Evolutionary conservation across 768 basidiomycete genomes (phyloP), one percentile per base, ranked within the genome.

Genomic region (Lactarius vividus): DNA sequence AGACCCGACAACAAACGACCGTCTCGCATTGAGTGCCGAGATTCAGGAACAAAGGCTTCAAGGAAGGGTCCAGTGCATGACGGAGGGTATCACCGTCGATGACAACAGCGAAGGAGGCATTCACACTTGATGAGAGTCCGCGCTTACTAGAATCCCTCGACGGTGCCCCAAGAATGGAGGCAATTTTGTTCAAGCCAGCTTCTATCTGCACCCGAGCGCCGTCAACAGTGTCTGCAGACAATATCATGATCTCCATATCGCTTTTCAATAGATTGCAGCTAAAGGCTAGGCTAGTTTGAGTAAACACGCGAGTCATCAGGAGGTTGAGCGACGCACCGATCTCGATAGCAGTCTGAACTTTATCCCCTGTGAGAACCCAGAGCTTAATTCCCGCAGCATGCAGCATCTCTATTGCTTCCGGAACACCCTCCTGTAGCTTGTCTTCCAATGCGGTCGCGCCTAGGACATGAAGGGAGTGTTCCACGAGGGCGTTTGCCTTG

Each of bases 301-400:
- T n/a, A 40, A 66, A 37, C 35, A 26, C 28, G 35, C n/a, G 15
- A 31, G 49, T 35, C 37, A 39, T 23, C 49, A 29, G 66, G 15
- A 23, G 16, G 20, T 16, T 26, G 53, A 65, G 53, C 7, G 28
- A 70, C 73, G 18, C 62, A 82, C 84, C 96, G 68, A 99, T 98
- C 75, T 98, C 96, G 73, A 99, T 98, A 16, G 96, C 96, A 0
- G 96, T 99, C 76, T 98, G 96, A 1, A 98, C 82, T 77, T 99
- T 99, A 78, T 99, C 96, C 31, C 96, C 95, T 40, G 96, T 98
- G 57, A 98, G 78, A 75, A 98, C 96, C 96, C 96, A 99, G 2
- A 99, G 76, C 77, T 98, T 99, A 80, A 99, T 97, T 15, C 96
- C 96, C 2, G 96, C 96, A 33, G 84, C 81, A 72, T 97, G 94